Evolutionary conservation across 345 rosid genomes (phyloP).

Genomic region (Melaleuca quinquenervia): DNA sequence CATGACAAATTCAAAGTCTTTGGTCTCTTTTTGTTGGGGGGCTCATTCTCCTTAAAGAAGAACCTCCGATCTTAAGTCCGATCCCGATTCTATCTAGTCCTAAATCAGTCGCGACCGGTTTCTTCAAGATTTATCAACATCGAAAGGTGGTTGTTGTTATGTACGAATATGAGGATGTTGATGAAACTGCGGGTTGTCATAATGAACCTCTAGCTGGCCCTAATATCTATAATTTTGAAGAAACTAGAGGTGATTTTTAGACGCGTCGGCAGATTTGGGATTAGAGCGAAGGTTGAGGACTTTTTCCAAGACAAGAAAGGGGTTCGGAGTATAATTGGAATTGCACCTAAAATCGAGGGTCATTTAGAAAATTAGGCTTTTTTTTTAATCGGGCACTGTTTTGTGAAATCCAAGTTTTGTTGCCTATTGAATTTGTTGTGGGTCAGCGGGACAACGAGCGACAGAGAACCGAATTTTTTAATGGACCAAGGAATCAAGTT

Average conservation of each 20-base stretch:
- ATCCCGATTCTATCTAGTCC: background rate
- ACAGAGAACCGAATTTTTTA: background rate
- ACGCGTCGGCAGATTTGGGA: background rate
- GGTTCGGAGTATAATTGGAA: background rate
- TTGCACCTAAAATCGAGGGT: background rate
- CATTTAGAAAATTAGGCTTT: background rate
- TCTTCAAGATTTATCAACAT: background rate
- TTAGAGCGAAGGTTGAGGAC: background rate
- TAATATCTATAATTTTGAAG: background rate
- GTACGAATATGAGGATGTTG: background rate
- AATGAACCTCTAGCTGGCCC: background rate
- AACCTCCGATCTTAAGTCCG: accelerated
- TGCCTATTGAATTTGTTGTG: background rate
- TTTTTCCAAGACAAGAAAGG: background rate
- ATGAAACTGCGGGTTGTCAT: accelerated
- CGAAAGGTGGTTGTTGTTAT: accelerated
- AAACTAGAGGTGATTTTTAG: background rate
- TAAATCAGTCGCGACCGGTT: background rate
- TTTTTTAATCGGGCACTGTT: background rate
- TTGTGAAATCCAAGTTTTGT: background rate
- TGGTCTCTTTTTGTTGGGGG: background rate
- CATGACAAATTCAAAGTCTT: background rate
- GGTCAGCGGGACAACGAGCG: background rate
- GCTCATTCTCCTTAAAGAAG: background rate
- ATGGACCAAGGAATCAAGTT: background rate